Percentiles rank a stretch among this genome's conserved stretches.
phyloP scores from a whole-genome alignment of 164 flowering plant genomes.

The Kalanchoe fedtschenkoi region DNA sequence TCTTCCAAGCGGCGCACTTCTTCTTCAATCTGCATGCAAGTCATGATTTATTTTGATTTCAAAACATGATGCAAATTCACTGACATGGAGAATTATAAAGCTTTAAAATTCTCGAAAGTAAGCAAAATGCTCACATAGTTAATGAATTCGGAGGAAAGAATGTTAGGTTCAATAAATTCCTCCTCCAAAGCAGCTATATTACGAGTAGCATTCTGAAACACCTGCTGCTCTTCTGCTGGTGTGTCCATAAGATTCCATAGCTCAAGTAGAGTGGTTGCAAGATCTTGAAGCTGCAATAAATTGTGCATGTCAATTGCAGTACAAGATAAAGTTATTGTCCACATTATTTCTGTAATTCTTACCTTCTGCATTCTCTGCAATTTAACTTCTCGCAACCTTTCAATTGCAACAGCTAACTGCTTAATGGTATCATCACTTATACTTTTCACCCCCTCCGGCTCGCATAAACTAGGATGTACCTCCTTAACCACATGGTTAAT shows the following conservation, averaged over 20 bases:
- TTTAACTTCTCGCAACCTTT: constrained; percentile 5
- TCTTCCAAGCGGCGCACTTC: constrained; percentile 5
- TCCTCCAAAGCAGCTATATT: constrained; percentile 3
- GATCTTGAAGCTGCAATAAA: constrained; percentile 4
- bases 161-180: not conserved
- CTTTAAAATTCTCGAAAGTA: not conserved
- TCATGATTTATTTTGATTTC: not conserved
- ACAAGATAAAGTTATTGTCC: not conserved
- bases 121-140: not conserved
- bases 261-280: not conserved
- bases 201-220: constrained; percentile 1
- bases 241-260: constrained; percentile 6
- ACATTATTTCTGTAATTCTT: not conserved
- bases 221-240: constrained; percentile 3
- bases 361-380: constrained; percentile 10
- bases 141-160: not conserved
- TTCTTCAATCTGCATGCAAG: not conserved
- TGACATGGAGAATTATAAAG: not conserved
- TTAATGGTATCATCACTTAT: constrained; percentile 5
- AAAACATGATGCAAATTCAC: too few species aligned
- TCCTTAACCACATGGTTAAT: not conserved
- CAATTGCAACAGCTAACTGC: not conserved
- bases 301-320: not conserved
- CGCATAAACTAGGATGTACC: constrained; percentile 8
- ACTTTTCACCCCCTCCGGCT: not conserved